Evolutionary conservation across 306 rosid species (phyloP).

Genomic region (Luffa acutangula): DNA sequence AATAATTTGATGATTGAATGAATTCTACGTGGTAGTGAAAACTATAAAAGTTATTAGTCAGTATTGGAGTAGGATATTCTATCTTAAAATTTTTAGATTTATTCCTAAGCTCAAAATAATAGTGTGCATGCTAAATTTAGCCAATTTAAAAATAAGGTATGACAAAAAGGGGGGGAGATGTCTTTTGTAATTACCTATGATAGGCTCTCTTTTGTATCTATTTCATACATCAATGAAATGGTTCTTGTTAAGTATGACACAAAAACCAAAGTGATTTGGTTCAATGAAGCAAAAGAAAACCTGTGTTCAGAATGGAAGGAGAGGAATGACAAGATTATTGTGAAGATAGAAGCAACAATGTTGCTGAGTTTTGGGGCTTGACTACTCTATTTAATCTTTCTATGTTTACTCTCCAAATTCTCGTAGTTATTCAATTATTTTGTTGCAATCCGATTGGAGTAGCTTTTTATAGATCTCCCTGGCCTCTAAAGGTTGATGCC

Average conservation of each 20-base stretch:
- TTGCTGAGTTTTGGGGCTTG: not conserved
- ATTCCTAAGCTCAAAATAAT: not conserved
- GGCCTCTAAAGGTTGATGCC: not conserved
- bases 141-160: not conserved
- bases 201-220: no score
- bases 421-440: not conserved
- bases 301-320: not conserved
- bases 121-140: not conserved
- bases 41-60: not conserved
- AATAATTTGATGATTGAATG: not conserved
- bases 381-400: not conserved
- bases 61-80: not conserved
- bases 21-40: not conserved
- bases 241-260: no score
- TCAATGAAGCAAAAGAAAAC: not conserved
- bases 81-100: not conserved
- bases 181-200: no score
- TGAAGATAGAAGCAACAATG: not conserved
- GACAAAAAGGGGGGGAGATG: no score
- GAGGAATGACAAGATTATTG: not conserved
- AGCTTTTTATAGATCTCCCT: not conserved
- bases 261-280: not conserved
- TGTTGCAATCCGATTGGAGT: not conserved
- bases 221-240: no score
- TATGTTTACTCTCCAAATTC: not conserved